Evolutionary conservation across 2,329 filamentous ascomycete genomes (phyloP), one percentile per base, ranked within the genome.

Genomic region (Aspergillus aculeatinus): DNA sequence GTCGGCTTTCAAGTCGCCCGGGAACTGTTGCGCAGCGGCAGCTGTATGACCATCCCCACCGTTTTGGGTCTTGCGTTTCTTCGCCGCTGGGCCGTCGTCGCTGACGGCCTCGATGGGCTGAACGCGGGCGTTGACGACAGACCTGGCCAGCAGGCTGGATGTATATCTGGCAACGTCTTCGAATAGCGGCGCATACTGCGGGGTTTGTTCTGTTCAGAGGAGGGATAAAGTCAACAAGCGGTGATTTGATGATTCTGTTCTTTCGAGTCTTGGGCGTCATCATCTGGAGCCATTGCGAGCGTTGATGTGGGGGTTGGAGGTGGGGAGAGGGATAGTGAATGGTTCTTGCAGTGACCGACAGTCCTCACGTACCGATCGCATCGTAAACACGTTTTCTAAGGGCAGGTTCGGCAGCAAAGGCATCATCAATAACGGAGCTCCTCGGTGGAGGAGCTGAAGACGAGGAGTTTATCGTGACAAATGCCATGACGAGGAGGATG

Each of bases 21-120:
- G 51, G 33, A 69, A 65, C 52, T 74, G 70, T 14, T 44, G 39
- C 16, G 39, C 39, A 44, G 39, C 39, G 39, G 71, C 64, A 55
- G 73, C 68, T 33, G 60, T 69, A 35, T 53, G 53, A 11, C 55
- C 64, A 51, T 19, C 33, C 3, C 65, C 67, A 27, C 72, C 74
- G 70, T 81, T 78, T 50, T 78, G 75, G 39, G 82, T 70, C 67
- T 83, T 83, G 54, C 81, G 77, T 67, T 82, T 83, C 70, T 83
- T 83, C 35, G 74, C 67, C 9, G 74, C 72, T 16, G 78, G 76
- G 42, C 68, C 74, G 54, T 74, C 72, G 23, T 59, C 66, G 51
- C 74, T 71, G 35, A 58, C 65, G 39, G 63, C 60, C 60, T 68
- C 62, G 29, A 66, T 63, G 57, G 70, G 69, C 52, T 69, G 70